phyloP scores from a whole-genome alignment of 306 rosid species.

The Castanopsis chinensis region DNA sequence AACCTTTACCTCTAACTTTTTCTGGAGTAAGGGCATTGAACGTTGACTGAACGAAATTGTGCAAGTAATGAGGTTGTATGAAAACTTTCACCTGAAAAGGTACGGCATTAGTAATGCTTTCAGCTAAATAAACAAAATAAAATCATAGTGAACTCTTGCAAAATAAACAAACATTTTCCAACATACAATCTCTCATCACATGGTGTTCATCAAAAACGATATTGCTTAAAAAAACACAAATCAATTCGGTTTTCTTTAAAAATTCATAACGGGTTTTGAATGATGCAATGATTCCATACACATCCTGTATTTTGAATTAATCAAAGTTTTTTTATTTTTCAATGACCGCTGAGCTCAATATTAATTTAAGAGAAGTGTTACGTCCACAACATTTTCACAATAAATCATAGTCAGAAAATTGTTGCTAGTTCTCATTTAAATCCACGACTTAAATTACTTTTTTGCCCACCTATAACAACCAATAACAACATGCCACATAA shows the following conservation, averaged over 20 bases:
- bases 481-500: too few species aligned
- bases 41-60: slow-evolving; percentile 91
- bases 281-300: neutral
- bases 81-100: slow-evolving; percentile 88
- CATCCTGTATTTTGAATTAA: neutral
- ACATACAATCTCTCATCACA: neutral
- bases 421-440: too few species aligned
- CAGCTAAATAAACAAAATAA: neutral
- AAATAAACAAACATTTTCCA: neutral
- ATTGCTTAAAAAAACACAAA: neutral
- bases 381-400: too few species aligned
- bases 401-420: fast-evolving
- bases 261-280: neutral
- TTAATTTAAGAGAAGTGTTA: neutral
- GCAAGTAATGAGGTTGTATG: slow-evolving; percentile 76
- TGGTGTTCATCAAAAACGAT: neutral
- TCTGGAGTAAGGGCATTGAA: slow-evolving; percentile 76
- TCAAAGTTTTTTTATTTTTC: neutral
- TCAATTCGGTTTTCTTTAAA: neutral
- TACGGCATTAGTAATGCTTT: slow-evolving; percentile 18
- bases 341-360: neutral
- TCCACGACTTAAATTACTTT: too few species aligned
- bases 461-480: too few species aligned
- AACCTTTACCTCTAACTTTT: slow-evolving; percentile 72
- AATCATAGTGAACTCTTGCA: neutral